A percentile compares a stretch with the other conserved stretches of the same genome.
These are phyloP conservation scores for Xylaria telfairii DNA, from an alignment of 495 filamentous ascomycete species.

Conservation along the genomic window DNA sequence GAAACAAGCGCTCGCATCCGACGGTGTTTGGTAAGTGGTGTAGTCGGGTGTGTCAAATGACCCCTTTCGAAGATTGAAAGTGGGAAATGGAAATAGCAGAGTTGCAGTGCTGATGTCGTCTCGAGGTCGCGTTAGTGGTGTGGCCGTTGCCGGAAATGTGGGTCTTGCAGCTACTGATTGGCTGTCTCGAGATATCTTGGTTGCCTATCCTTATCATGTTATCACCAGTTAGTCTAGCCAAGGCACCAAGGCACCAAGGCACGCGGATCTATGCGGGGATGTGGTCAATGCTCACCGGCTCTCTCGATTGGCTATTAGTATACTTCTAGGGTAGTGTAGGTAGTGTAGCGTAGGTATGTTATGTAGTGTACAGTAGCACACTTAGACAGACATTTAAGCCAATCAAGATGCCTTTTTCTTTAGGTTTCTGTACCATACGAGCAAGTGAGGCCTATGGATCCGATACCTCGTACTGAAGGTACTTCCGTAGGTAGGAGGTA, in stretches of 20 bases:
- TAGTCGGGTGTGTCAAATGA: slow-evolving; percentile 47
- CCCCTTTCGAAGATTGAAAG: slow-evolving; percentile 33
- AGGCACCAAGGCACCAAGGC: not conserved
- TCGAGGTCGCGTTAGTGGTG: slow-evolving; percentile 17
- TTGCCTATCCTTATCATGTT: slow-evolving; percentile 26
- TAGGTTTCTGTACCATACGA: not conserved
- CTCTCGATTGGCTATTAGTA: slow-evolving; percentile 23
- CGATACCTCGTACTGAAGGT: no score
- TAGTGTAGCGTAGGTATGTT: no score
- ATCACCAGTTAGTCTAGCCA: slow-evolving; percentile 8
- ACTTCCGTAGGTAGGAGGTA: no score
- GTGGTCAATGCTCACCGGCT: not conserved
- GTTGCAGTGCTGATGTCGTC: slow-evolving; percentile 24
- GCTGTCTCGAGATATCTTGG: slow-evolving; percentile 4
- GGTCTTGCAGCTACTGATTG: not conserved
- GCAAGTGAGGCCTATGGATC: no score
- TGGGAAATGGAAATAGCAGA: slow-evolving; percentile 28
- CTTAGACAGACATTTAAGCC: not conserved
- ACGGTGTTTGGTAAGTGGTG: slow-evolving; percentile 34
- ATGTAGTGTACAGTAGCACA: no score
- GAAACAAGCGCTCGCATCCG: slow-evolving; percentile 28
- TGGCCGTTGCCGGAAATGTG: slow-evolving; percentile 16
- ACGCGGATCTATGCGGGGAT: not conserved
- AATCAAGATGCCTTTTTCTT: not conserved
- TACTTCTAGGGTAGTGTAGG: no score